Conservation (phyloP, 768 basidiomycete genomes). For the Paxillus involutus region DNA sequence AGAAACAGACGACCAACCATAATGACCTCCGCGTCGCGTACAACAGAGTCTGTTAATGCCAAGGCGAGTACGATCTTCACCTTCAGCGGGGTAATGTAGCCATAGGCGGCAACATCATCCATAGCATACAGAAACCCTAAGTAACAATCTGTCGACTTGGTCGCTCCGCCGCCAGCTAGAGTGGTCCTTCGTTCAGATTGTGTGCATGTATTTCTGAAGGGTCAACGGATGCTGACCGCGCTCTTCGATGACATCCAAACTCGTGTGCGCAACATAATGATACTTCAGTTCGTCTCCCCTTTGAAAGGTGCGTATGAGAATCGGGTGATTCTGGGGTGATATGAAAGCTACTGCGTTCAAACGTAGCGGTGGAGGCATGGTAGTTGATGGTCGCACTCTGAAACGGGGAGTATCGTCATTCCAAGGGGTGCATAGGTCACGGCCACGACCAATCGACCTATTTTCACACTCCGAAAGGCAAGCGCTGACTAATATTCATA, state of each 20-base stretch:
- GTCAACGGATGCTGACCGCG: constrained; percentile 56
- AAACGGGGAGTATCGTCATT: no score
- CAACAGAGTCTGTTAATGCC: constrained; percentile 76
- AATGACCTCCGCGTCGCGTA: constrained; percentile 77
- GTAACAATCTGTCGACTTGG: constrained; percentile 75
- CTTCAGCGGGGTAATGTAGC: constrained; percentile 85
- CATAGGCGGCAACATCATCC: constrained; percentile 92
- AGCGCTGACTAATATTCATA: no score
- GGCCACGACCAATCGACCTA: no score
- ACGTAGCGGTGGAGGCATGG: constrained; percentile 67
- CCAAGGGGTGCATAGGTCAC: no score
- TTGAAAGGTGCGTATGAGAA: constrained; percentile 73
- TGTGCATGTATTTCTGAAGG: background rate
- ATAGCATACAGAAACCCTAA: constrained; percentile 85
- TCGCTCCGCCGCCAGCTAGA: constrained; percentile 35
- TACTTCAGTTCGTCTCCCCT: constrained; percentile 72
- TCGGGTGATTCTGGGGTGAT: constrained; percentile 76
- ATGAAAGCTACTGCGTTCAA: constrained; percentile 85
- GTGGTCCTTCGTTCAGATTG: constrained; percentile 1
- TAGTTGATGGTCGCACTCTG: background rate
- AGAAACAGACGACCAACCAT: constrained; percentile 47
- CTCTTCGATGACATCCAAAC: constrained; percentile 89
- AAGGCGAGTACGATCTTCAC: constrained; percentile 85
- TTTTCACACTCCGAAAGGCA: no score
- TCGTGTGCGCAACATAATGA: constrained; percentile 89